Percentiles rank a stretch among this genome's conserved stretches.
Evolutionary conservation across 2,329 filamentous ascomycete species (phyloP).

Genomic region (Endothia cerciana): DNA sequence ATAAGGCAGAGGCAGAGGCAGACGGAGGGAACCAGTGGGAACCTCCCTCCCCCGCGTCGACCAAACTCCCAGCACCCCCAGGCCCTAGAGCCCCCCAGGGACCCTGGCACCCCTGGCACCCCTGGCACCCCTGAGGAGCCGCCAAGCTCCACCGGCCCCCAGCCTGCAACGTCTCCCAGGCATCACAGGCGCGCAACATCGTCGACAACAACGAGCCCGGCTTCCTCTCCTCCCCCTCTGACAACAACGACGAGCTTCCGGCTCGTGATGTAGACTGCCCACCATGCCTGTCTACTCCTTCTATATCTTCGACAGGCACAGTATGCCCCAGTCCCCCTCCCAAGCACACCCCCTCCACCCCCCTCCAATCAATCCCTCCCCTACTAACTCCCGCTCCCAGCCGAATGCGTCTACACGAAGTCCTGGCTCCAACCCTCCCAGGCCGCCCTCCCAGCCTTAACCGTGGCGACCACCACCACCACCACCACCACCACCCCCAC

Average conservation of each 20-base stretch:
- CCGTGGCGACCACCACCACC: constrained; percentile 28
- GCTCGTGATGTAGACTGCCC: constrained; percentile 32
- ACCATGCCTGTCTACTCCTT: constrained; percentile 95
- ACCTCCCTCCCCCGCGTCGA: background rate
- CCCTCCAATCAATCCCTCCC: constrained; percentile 24
- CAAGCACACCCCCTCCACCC: background rate
- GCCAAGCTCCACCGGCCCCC: background rate
- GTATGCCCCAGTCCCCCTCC: constrained; percentile 53
- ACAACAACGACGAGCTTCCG: constrained; percentile 19
- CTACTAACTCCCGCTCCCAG: constrained; percentile 52
- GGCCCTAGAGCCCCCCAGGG: background rate
- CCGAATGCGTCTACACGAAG: constrained; percentile 95
- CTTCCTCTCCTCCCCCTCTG: background rate
- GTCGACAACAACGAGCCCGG: background rate
- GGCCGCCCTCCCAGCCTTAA: constrained; percentile 42
- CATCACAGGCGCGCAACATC: background rate
- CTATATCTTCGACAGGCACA: constrained; percentile 98
- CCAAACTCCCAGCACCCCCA: too few species aligned
- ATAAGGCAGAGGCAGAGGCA: constrained; percentile 8
- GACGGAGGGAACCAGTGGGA: background rate
- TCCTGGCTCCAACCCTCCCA: constrained; percentile 69
- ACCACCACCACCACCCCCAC: constrained; percentile 21
- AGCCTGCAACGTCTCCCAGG: background rate
- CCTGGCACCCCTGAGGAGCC: background rate
- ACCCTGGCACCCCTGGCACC: background rate